Base-by-base conservation (phyloP, 1,139 yeast genomes). In the Pneumocystis sp. region DNA sequence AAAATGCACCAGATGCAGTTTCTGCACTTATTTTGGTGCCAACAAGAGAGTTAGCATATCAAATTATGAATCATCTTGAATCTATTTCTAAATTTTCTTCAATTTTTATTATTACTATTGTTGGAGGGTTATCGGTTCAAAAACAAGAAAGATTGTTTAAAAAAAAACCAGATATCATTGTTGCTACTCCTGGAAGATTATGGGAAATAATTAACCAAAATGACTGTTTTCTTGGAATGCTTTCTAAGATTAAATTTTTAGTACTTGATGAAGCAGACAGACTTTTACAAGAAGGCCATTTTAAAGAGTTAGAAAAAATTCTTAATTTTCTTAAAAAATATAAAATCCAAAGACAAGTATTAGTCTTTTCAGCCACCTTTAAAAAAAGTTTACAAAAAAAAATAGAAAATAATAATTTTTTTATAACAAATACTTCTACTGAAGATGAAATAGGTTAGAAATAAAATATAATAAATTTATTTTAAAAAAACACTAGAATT, bases 221-320 rank as follows among this genome's bases (percentile, higher is more conserved):
- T 0, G 71, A 67, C 5, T 73, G 70, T 0, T 65, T 73, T 56
- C 79, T 85, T 8, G 76, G 78, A 35, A 79, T 85, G 71, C 78
- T 90, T 69, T 81, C 87, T 19, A 77, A 82, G 35, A 80, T 89
- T 12, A 89, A 88, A 66, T 80, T 85, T 5, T 73, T 93, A 10
- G 96, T 91, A 0, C 79, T 91, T 60, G 99, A 95, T 78, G 99
- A 95, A 75, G 99, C 98, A n/a, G 99, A 93, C 77, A 80, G 98
- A 74, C 79, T 93, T 69, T 80, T 95, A 65, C 97, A 93, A 76
- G 96, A 91, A 72, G 97, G 98, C 1, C 97, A 91, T 76, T 93
- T 93, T 73, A 95, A 89, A 67, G 98, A 95, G 74, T 83, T 95
- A 70, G 95, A 86, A 70, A 86, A 87, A 72, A 87, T 89, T 64